Percentiles rank a stretch among this genome's conserved stretches.
These are phyloP conservation scores for Stagonosporopsis tanaceti DNA, from an alignment of 2,329 filamentous ascomycete species.

Conservation along the genomic window DNA sequence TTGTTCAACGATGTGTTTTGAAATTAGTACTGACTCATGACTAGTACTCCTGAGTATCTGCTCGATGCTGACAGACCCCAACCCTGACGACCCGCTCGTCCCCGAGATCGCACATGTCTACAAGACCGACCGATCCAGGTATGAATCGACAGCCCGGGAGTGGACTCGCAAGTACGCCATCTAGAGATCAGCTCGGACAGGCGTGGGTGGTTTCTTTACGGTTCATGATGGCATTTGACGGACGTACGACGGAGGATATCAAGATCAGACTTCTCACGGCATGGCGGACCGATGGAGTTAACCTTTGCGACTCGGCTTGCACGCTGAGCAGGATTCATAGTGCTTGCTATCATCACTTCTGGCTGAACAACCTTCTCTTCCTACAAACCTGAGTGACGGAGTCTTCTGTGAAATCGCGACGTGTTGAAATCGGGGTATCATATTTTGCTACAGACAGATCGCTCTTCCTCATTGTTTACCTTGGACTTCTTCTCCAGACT, in stretches of 20 bases:
- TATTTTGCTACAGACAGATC: background rate
- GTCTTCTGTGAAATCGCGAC: background rate
- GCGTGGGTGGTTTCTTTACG: constrained; percentile 34
- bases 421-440: constrained; percentile 1
- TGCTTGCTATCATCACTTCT: constrained; percentile 44
- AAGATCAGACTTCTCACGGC: constrained; percentile 35
- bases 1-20: background rate
- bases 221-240: constrained; percentile 35
- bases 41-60: constrained; percentile 96
- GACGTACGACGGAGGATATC: constrained; percentile 29
- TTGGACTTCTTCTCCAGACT: background rate
- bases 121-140: constrained; percentile 96
- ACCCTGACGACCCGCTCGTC: constrained; percentile 97
- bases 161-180: constrained; percentile 99
- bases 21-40: constrained; percentile 29
- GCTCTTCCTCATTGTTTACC: background rate
- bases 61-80: constrained; percentile 99
- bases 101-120: constrained; percentile 99
- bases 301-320: constrained; percentile 38
- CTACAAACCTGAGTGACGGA: background rate
- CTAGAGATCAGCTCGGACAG: constrained; percentile 55
- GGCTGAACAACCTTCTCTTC: constrained; percentile 34
- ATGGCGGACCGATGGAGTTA: constrained; percentile 42
- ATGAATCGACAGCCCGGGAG: constrained; percentile 95
- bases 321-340: constrained; percentile 44